A percentile compares a stretch with the other conserved stretches of the same genome.
Conservation (phyloP, 2,329 filamentous ascomycete species). For the Aschersonia sp. region DNA sequence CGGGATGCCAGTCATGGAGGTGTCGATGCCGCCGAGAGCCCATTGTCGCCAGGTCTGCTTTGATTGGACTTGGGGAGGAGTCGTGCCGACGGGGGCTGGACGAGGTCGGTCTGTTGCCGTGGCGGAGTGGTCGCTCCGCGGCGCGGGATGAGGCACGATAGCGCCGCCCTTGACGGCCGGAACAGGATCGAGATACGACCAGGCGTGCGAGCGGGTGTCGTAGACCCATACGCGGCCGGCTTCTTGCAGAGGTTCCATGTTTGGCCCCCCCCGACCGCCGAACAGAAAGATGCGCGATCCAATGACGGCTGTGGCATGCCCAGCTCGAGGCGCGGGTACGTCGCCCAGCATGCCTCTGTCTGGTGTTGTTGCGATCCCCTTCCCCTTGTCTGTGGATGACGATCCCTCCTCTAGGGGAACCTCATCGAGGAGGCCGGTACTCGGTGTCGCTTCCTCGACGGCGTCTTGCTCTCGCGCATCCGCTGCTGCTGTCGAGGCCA, state of each 20-base stretch:
- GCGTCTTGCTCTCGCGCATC: background rate
- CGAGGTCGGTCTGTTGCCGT: conserved; percentile 42
- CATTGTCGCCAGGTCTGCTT: conserved; percentile 37
- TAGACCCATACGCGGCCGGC: conserved; percentile 64
- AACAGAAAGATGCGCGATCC: conserved; percentile 64
- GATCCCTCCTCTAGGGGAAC: conserved; percentile 19
- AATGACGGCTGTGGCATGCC: conserved; percentile 56
- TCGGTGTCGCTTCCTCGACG: conserved; percentile 13
- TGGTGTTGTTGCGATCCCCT: conserved; percentile 15
- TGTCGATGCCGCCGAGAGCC: conserved; percentile 39
- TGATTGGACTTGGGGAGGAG: conserved; percentile 13
- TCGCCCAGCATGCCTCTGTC: conserved; percentile 16
- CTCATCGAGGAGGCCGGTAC: conserved; percentile 18
- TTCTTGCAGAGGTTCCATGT: conserved; percentile 61
- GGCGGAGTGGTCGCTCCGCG: conserved; percentile 59
- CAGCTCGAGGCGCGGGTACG: conserved; percentile 55
- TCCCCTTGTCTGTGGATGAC: conserved; percentile 22
- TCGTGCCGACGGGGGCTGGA: background rate
- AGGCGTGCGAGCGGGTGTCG: conserved; percentile 46
- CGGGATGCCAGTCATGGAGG: conserved; percentile 38
- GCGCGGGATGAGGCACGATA: conserved; percentile 34
- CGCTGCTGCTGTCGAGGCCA: conserved; percentile 2
- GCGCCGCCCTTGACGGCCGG: conserved; percentile 25
- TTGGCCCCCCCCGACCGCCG: conserved; percentile 58
- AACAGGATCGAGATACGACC: conserved; percentile 49